Conservation (phyloP, 1,139 yeast species). For the Geotrichum candidum region DNA sequence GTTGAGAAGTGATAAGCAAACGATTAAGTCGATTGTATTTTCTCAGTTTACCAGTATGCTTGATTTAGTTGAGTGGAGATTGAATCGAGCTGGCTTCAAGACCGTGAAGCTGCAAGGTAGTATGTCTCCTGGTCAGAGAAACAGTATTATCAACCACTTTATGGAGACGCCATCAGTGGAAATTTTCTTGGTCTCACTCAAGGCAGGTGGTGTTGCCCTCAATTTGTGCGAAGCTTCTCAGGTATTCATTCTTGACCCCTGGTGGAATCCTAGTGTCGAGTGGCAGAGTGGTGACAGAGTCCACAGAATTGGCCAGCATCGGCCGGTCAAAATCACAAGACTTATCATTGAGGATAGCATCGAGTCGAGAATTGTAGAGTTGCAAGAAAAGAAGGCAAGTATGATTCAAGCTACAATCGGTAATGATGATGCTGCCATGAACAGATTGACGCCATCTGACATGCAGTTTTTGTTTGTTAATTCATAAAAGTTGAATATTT, state of each 20-base stretch:
- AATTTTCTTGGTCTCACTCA: conserved; percentile 85
- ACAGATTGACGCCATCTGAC: conserved; percentile 82
- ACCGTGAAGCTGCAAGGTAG: conserved; percentile 93
- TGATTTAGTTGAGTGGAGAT: conserved; percentile 91
- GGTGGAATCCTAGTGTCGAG: conserved; percentile 99
- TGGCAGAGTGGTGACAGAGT: conserved; percentile 99
- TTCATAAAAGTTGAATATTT: not conserved
- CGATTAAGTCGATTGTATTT: conserved; percentile 91
- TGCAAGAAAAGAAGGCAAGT: conserved; percentile 94
- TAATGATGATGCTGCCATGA: conserved; percentile 85
- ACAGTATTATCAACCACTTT: conserved; percentile 79
- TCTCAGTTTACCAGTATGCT: conserved; percentile 96
- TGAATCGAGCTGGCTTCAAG: conserved; percentile 87
- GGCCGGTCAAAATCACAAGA: conserved; percentile 91
- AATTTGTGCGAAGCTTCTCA: conserved; percentile 95
- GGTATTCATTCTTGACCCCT: conserved; percentile 90
- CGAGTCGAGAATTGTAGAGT: conserved; percentile 88
- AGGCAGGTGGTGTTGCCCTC: conserved; percentile 98
- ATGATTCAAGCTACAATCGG: conserved; percentile 97
- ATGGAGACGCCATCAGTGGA: conserved; percentile 91
- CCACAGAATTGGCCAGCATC: conserved; percentile 90
- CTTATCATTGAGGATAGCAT: conserved; percentile 94
- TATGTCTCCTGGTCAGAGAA: conserved; percentile 94
- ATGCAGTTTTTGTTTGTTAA: conserved; percentile 71
- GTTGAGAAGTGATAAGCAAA: conserved; percentile 75